Conservation (phyloP, 2,329 filamentous ascomycete genomes). For the Chaetomiaceae sp. region DNA sequence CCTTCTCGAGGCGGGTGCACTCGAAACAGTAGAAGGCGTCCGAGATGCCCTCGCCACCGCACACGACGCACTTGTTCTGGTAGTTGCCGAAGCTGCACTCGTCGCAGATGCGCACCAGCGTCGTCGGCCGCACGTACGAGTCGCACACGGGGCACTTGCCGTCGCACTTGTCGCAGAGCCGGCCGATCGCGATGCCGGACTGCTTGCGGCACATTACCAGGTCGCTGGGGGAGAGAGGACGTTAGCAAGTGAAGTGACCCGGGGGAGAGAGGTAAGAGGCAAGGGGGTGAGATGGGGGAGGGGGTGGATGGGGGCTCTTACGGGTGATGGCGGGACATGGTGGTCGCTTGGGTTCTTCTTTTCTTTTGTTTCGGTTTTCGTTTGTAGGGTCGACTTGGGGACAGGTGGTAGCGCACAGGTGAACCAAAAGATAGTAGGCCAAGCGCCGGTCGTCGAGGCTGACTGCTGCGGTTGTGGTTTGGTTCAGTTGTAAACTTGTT, state of each 20-base stretch:
- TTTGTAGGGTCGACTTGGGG: too few species aligned
- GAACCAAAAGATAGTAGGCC: too few species aligned
- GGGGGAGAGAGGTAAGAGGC: conserved; percentile 5
- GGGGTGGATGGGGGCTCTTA: conserved; percentile 46
- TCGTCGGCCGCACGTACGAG: conserved; percentile 96
- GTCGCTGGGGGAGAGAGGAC: conserved; percentile 53
- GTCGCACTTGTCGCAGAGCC: conserved; percentile 99
- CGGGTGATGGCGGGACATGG: conserved; percentile 93
- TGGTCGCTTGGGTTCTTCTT: neutral
- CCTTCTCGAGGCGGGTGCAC: conserved; percentile 94
- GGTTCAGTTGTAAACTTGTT: too few species aligned
- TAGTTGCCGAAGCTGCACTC: conserved; percentile 99
- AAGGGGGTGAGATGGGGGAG: conserved; percentile 1
- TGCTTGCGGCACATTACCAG: conserved; percentile 99
- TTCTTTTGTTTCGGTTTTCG: neutral
- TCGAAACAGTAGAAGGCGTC: conserved; percentile 99
- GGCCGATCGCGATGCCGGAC: conserved; percentile 93
- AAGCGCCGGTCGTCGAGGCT: too few species aligned
- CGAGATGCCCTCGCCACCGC: conserved; percentile 94
- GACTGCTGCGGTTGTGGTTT: neutral
- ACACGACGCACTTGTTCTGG: conserved; percentile 99
- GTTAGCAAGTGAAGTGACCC: conserved; percentile 26
- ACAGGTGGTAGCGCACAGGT: too few species aligned
- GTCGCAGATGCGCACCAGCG: conserved; percentile 96
- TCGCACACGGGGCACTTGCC: conserved; percentile 99